Evolutionary conservation across 176 grass and related monocot genomes (phyloP), one percentile per base, ranked within the genome.

Genomic region (Triticum timopheevii): DNA sequence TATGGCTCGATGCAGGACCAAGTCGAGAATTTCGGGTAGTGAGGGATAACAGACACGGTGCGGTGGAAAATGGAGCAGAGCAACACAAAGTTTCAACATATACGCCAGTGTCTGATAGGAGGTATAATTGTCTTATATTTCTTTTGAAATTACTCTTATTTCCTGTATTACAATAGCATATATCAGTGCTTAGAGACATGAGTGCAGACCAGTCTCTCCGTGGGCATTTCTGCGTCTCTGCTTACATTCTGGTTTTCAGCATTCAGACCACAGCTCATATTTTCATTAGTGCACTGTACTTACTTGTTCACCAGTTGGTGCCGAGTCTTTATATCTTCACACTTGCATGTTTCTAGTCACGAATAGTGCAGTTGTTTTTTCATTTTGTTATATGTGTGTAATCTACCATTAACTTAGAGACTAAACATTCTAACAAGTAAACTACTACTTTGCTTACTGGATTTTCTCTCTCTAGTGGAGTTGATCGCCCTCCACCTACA

Each of bases 21-120:
- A 91, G 30, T 69, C 81, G 36, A 40, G 91, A 95, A 87, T 95
- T 95, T 71, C 78, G 91, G 25, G 74, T 95, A 75, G 94, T 95
- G 52, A 95, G 89, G 82, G 94, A 91, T 82, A 95, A 93, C 54
- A 93, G 89, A 87, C 86, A 93, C 22, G 83, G 65, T 86, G 64
- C 65, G 22, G 20, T 63, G 31, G 84, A 93, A 20, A 86, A 67
- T 61, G 82, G 71, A 69, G 20, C 78, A 80, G 91, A 87, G 69
- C 76, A 80, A 35, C 73, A 83, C 56, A 79, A 28, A 89, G 44
- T 76, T 82, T 84, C 90, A 54, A 34, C 76, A 73, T 82, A 79
- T 85, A 56, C 49, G 39, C 59, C 87, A 27, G 65, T 68, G 68
- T 84, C 81, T 77, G 93, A 93, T 40, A 87, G 80, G 84, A 95